Conservation (phyloP, 2,329 filamentous ascomycete genomes). For the Penicillium glabrum region DNA sequence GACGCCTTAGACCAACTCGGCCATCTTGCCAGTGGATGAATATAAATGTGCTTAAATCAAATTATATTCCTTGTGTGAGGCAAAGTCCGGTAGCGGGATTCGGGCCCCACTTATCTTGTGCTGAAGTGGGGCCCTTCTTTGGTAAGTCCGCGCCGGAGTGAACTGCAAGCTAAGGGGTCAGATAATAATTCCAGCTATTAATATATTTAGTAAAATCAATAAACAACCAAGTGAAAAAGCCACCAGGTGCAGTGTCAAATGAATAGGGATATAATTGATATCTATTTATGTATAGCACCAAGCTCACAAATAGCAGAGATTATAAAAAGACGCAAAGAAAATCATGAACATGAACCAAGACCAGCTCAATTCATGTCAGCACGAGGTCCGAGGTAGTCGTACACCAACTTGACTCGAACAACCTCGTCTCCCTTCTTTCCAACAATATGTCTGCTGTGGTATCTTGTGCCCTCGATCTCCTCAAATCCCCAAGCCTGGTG, state of each 20-base stretch:
- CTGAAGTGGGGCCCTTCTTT: too few species aligned
- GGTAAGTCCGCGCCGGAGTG: too few species aligned
- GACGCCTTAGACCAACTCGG: slow-evolving; percentile 35
- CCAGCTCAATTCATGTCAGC: neutral
- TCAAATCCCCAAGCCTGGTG: neutral
- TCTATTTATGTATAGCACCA: neutral
- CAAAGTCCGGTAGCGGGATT: too few species aligned
- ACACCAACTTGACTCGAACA: neutral
- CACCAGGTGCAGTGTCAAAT: neutral
- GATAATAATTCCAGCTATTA: too few species aligned
- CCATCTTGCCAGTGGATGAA: slow-evolving; percentile 25
- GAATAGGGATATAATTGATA: neutral
- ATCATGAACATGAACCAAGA: neutral
- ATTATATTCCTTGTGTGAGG: too few species aligned
- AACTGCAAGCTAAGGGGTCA: too few species aligned
- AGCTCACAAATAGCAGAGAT: neutral
- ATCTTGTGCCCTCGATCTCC: neutral
- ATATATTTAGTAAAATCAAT: too few species aligned
- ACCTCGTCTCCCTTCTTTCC: neutral
- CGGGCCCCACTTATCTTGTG: too few species aligned
- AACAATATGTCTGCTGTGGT: neutral
- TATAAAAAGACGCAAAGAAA: neutral
- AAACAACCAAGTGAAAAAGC: too few species aligned
- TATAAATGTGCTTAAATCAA: too few species aligned
- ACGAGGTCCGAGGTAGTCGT: neutral